Evolutionary conservation across 306 rosid genomes (phyloP).

Genomic region (Benincasa hispida): DNA sequence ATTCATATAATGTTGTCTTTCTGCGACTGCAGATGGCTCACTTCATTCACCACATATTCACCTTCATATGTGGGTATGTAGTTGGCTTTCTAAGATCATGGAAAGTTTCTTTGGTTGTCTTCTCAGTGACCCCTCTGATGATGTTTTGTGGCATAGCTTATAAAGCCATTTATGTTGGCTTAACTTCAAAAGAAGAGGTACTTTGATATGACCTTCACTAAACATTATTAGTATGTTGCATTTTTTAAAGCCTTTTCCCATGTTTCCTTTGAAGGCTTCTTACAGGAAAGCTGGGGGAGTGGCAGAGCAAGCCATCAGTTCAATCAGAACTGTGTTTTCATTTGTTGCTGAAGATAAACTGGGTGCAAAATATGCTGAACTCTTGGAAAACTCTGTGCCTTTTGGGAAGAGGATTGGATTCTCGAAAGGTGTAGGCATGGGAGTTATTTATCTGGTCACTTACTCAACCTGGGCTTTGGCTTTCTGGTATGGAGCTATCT

Average conservation of each 20-base stretch:
- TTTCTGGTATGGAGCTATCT: constrained; percentile 69
- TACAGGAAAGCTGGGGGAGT: constrained; percentile 67
- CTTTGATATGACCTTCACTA: neutral
- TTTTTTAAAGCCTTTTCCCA: constrained; percentile 10
- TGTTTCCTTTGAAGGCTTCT: constrained; percentile 32
- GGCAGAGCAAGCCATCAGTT: constrained; percentile 68
- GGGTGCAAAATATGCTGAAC: constrained; percentile 36
- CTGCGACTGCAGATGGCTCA: constrained; percentile 69
- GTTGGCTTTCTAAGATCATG: constrained; percentile 77
- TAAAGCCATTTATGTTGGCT: constrained; percentile 76
- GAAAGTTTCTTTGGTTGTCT: constrained; percentile 62
- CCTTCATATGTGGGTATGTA: constrained; percentile 68
- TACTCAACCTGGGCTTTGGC: constrained; percentile 93
- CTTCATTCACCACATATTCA: constrained; percentile 59
- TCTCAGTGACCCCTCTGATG: constrained; percentile 74
- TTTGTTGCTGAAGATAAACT: constrained; percentile 70
- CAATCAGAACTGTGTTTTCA: constrained; percentile 78
- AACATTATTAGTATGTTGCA: neutral
- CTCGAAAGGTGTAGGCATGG: constrained; percentile 81
- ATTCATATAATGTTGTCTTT: neutral
- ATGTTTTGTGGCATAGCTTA: constrained; percentile 73
- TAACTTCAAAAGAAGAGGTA: constrained; percentile 77
- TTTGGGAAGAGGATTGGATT: constrained; percentile 66
- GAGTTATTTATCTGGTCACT: constrained; percentile 65
- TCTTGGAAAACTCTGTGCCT: constrained; percentile 48